Evolutionary conservation across 768 basidiomycete genomes (phyloP), one percentile per base, ranked within the genome.

Genomic region (Termitomyces sp.): DNA sequence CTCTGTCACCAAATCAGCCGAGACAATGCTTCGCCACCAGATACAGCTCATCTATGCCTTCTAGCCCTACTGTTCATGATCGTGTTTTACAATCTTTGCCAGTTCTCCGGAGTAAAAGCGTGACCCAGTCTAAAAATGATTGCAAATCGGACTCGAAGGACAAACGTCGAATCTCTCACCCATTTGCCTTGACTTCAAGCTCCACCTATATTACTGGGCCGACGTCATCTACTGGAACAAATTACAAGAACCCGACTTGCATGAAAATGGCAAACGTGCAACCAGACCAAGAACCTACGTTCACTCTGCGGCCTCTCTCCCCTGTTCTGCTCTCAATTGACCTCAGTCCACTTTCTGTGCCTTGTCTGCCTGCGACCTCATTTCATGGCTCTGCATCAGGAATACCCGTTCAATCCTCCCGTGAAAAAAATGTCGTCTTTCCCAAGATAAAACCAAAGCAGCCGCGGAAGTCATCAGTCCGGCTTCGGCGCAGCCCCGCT

Each of bases 401-500:
- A 51, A 33, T 57, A 18, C 49, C 46, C 20, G 28, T 55, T 22
- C 42, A 39, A 12, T 33, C 40, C 24, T 48, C 40, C 24, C 46
- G 52, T 60, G 50, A 52, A 44, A 60, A 45, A 32, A 51, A 49
- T 18, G 15, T 28, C 15, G 50, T 50, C 1, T 50, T 56, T 20
- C 58, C 62, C 18, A 63, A 63, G 55, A 35, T 60, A 33, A 66
- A 52, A 55, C 61, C 59, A 53, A 66, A 60, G 49, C 40, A 42
- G 33, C 16, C 42, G 39, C 57, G 60, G 24, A 58, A 67, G 50
- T 63, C 68, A 20, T 68, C 69, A 28, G 36, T 70, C 32, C 70
- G 77, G 35, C 58, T 61, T 45, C 73, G 70, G 36, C 74, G 71
- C 50, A 81, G 77, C 63, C 79, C 79, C 15, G 66, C 73, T 9